Evolutionary conservation across 345 rosid species (phyloP).

Genomic region (Kandelia obovata): DNA sequence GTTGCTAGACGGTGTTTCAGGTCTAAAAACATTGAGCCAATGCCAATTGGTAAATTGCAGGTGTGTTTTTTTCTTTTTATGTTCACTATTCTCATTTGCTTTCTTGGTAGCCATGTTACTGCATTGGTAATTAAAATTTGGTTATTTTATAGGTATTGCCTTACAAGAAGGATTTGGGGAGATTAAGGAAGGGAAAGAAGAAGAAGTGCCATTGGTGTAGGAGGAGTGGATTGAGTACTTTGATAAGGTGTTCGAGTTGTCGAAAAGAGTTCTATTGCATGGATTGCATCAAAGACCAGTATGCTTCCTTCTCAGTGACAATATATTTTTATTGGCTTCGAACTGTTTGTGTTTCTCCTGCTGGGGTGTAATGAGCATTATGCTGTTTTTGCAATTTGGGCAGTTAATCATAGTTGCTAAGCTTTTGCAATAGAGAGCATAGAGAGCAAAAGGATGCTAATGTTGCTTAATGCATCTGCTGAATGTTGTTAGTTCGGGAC

Average conservation of each 20-base stretch:
- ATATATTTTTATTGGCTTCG: not conserved
- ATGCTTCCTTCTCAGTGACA: slow-evolving; percentile 8
- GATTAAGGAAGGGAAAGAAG: slow-evolving; percentile 53
- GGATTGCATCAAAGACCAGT: slow-evolving; percentile 72
- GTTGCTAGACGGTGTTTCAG: slow-evolving; percentile 57
- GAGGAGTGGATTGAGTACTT: slow-evolving; percentile 42
- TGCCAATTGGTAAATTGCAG: slow-evolving; percentile 65
- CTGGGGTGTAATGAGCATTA: not conserved
- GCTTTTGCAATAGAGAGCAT: not conserved
- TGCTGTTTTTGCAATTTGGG: no score
- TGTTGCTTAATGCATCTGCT: not conserved
- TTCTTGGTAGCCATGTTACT: not conserved
- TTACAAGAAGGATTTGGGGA: slow-evolving; percentile 47
- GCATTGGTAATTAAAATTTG: no score
- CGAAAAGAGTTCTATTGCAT: slow-evolving; percentile 60
- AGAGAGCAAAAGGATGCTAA: not conserved
- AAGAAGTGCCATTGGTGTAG: slow-evolving; percentile 90
- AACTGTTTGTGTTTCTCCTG: not conserved
- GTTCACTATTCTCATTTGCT: not conserved
- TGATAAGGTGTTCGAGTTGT: slow-evolving; percentile 73
- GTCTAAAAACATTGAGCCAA: slow-evolving; percentile 82
- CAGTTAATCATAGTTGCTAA: no score
- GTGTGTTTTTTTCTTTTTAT: slow-evolving; percentile 21
- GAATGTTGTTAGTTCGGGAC: not conserved
- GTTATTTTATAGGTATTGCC: slow-evolving; percentile 47